Percentiles rank a stretch among this genome's conserved stretches.
Conservation (phyloP, 163 green algal genomes). For the Chloromonas sp. region DNA sequence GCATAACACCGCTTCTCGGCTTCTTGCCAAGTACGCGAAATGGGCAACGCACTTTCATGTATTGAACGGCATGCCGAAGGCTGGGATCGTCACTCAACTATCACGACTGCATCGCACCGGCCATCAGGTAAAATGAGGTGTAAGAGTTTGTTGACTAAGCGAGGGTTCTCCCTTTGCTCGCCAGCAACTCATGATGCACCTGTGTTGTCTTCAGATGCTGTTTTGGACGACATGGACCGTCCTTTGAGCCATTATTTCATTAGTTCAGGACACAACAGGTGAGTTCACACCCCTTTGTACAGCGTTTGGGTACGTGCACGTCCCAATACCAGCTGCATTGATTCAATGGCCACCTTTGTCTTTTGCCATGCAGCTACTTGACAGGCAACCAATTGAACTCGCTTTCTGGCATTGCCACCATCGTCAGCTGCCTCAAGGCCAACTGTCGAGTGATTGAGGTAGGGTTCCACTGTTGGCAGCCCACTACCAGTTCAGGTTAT, state of each 20-base stretch:
- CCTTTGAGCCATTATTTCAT: conserved; percentile 17
- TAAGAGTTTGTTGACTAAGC: no score
- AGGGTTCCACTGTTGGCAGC: no score
- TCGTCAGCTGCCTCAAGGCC: conserved; percentile 13
- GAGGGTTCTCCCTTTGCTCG: no score
- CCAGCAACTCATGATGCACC: no score
- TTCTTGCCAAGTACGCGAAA: background rate
- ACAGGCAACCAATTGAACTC: conserved; percentile 21
- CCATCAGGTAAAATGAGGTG: background rate
- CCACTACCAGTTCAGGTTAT: no score
- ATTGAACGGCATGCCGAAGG: background rate
- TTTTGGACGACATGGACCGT: conserved; percentile 10
- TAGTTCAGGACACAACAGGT: conserved; percentile 12
- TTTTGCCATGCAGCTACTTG: conserved; percentile 19
- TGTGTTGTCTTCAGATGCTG: no score
- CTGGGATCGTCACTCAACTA: background rate
- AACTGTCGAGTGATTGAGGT: conserved; percentile 28
- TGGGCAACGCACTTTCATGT: conserved; percentile 21
- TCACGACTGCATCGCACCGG: background rate
- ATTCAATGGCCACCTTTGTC: no score
- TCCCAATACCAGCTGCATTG: no score
- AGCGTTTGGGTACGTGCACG: no score
- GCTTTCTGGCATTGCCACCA: conserved; percentile 10
- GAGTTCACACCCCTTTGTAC: background rate
- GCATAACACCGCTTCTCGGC: no score